A percentile compares a stretch with the other conserved stretches of the same genome.
Evolutionary conservation across 2,329 filamentous ascomycete genomes (phyloP).

Genomic region (Grosmannia serpens): DNA sequence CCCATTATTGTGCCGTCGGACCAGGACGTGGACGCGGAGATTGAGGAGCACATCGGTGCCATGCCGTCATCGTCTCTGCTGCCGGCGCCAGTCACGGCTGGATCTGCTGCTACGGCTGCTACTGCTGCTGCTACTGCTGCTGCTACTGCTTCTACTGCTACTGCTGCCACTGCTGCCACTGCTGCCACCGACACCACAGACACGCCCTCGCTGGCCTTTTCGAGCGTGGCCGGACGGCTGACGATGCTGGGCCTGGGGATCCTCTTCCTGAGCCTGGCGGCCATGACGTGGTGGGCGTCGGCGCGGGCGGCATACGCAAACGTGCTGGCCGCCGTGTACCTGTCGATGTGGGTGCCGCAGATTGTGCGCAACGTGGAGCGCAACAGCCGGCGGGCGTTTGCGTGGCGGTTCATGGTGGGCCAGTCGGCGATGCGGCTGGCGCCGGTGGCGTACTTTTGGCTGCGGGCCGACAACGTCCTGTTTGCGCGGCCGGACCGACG

Average conservation of each 20-base stretch:
- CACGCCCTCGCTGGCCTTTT: conserved; percentile 28
- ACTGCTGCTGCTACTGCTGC: not conserved
- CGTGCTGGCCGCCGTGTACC: conserved; percentile 57
- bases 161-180: conserved; percentile 18
- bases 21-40: conserved; percentile 52
- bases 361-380: conserved; percentile 82
- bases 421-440: conserved; percentile 68
- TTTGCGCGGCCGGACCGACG: conserved; percentile 59
- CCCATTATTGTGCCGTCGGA: conserved; percentile 53
- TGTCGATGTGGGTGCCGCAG: conserved; percentile 88
- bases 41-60: conserved; percentile 26
- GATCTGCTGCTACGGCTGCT: conserved; percentile 21
- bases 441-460: conserved; percentile 79
- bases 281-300: conserved; percentile 46
- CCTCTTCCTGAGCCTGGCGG: conserved; percentile 47
- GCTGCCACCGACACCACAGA: conserved; percentile 16
- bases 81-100: conserved; percentile 17
- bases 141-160: conserved; percentile 14
- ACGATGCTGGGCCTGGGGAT: conserved; percentile 43
- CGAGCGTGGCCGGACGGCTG: conserved; percentile 45
- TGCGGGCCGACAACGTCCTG: conserved; percentile 66
- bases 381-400: conserved; percentile 83
- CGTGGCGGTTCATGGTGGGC: conserved; percentile 81
- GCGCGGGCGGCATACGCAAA: conserved; percentile 49
- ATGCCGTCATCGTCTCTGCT: conserved; percentile 16